These are phyloP conservation scores for Cercospora zeina DNA, from an alignment of 2,329 filamentous ascomycete genomes.

Conservation along the genomic window DNA sequence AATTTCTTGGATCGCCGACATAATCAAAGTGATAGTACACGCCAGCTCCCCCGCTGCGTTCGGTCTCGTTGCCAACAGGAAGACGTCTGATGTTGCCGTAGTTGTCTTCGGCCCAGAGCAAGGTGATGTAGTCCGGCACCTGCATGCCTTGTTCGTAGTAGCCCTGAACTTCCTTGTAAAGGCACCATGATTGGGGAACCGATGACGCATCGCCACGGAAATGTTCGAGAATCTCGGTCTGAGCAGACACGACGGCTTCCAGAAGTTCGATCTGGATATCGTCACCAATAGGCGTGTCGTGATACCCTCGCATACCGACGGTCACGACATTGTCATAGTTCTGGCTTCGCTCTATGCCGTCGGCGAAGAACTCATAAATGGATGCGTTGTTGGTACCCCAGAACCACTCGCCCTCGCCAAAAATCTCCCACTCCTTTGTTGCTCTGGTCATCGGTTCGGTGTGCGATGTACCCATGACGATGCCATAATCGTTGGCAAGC, in stretches of 20 bases:
- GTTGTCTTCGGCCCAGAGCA: conserved; percentile 68
- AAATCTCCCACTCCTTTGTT: conserved; percentile 51
- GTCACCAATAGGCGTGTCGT: conserved; percentile 51
- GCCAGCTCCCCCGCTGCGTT: conserved; percentile 62
- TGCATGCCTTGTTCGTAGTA: conserved; percentile 66
- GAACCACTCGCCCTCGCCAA: conserved; percentile 63
- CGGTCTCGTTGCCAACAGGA: conserved; percentile 60
- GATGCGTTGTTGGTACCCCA: conserved; percentile 69
- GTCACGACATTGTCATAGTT: conserved; percentile 69
- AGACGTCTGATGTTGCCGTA: conserved; percentile 63
- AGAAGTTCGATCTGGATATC: conserved; percentile 60
- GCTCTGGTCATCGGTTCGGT: conserved; percentile 69
- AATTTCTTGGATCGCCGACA: conserved; percentile 58
- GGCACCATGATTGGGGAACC: conserved; percentile 67
- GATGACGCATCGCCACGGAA: conserved; percentile 56
- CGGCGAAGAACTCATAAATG: conserved; percentile 67
- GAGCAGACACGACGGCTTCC: conserved; percentile 60
- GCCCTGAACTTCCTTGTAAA: conserved; percentile 70
- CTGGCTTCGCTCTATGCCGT: conserved; percentile 65
- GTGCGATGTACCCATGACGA: conserved; percentile 72
- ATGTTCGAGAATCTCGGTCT: conserved; percentile 59
- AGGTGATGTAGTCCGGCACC: conserved; percentile 65
- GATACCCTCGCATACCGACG: conserved; percentile 66
- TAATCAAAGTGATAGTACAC: conserved; percentile 68
- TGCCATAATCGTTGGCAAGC: conserved; percentile 70